Evolutionary conservation across 1,139 yeast species (phyloP).

Genomic region (Geotrichum aggregatum): DNA sequence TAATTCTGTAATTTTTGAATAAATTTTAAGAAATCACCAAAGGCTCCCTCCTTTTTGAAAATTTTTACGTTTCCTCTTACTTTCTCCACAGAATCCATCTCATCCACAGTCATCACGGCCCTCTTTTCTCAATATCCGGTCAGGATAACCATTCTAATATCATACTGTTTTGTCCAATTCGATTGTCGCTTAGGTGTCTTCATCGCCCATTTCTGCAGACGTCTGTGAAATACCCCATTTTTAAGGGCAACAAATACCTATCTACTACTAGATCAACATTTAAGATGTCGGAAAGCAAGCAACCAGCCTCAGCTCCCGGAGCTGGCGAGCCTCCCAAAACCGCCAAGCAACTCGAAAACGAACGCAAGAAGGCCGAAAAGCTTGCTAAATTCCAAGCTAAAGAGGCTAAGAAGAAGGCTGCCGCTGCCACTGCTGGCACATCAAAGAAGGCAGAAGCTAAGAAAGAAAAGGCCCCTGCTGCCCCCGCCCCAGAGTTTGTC

Average conservation of each 20-base stretch:
- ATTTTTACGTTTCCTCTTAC: background rate
- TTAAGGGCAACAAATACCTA: background rate
- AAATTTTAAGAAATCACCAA: background rate
- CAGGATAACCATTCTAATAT: background rate
- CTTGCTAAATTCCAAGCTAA: slow-evolving; percentile 92
- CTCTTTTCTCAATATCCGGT: background rate
- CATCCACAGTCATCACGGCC: background rate
- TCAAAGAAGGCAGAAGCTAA: slow-evolving; percentile 39
- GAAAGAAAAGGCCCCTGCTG: slow-evolving; percentile 69
- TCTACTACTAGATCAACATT: background rate
- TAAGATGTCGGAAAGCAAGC: slow-evolving; percentile 26
- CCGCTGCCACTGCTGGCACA: slow-evolving; percentile 40
- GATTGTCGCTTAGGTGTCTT: slow-evolving; percentile 18
- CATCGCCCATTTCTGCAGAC: slow-evolving; percentile 18
- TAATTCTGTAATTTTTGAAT: slow-evolving; percentile 7
- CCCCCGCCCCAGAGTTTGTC: slow-evolving; percentile 72
- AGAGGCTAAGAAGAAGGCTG: slow-evolving; percentile 67
- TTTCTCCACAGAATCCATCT: slow-evolving; percentile 10
- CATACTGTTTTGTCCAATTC: slow-evolving; percentile 19
- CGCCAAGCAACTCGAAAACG: slow-evolving; percentile 65
- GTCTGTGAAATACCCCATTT: background rate
- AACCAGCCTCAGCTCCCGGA: slow-evolving; percentile 19
- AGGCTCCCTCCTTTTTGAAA: background rate
- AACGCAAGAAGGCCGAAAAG: slow-evolving; percentile 94
- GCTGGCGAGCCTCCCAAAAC: slow-evolving; percentile 36